These are phyloP conservation scores for Taphrina populina DNA, from an alignment of 1,139 yeast species.

Conservation along the genomic window DNA sequence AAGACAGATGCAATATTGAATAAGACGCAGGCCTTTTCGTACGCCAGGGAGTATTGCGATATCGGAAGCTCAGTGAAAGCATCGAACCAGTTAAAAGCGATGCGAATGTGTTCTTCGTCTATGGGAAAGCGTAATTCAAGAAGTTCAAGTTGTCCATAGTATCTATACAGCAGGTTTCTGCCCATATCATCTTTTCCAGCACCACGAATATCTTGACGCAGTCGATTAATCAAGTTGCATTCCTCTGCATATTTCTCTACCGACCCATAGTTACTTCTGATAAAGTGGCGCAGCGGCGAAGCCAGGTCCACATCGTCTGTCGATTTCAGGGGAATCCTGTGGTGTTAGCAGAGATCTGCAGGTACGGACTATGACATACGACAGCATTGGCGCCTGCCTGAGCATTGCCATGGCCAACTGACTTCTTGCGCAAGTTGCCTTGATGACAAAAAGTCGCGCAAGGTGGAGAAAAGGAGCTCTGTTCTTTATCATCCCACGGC, in stretches of 20 bases:
- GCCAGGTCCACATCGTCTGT: constrained; percentile 67
- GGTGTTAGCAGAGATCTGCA: constrained; percentile 25
- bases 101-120: constrained; percentile 55
- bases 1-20: constrained; percentile 69
- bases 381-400: constrained; percentile 29
- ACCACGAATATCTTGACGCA: constrained; percentile 64
- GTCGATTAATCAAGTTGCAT: constrained; percentile 55
- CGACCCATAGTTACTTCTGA: constrained; percentile 64
- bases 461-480: too few species aligned
- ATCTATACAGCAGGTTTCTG: constrained; percentile 60
- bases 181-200: constrained; percentile 47
- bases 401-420: constrained; percentile 9
- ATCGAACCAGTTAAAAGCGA: constrained; percentile 79
- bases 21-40: constrained; percentile 82
- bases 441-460: too few species aligned
- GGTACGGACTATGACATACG: not conserved
- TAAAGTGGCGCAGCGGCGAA: constrained; percentile 59
- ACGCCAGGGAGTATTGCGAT: constrained; percentile 68
- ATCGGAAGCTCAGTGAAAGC: constrained; percentile 60
- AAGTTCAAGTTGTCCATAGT: constrained; percentile 79
- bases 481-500: too few species aligned
- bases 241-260: constrained; percentile 60
- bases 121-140: constrained; percentile 74
- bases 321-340: constrained; percentile 56
- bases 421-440: too few species aligned